Evolutionary conservation across 2,329 filamentous ascomycete genomes (phyloP).

Genomic region (Phialophora chinensis): DNA sequence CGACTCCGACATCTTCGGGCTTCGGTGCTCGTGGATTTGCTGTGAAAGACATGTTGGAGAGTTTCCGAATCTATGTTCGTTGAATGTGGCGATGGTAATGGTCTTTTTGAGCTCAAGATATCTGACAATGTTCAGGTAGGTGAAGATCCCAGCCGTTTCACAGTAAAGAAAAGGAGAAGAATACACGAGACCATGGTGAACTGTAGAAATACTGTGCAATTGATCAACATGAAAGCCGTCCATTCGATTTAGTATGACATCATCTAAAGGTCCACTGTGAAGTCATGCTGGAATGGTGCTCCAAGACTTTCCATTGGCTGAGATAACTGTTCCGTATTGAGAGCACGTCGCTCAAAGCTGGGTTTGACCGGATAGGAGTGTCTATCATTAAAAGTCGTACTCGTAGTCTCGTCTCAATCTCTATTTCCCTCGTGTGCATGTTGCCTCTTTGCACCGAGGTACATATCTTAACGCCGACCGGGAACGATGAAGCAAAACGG

Average conservation of each 20-base stretch:
- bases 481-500: constrained; percentile 1
- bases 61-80: background rate
- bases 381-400: constrained; percentile 16
- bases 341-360: background rate
- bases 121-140: background rate
- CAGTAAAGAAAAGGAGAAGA: constrained; percentile 5
- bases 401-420: constrained; percentile 7
- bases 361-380: background rate
- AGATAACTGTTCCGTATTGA: background rate
- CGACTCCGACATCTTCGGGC: constrained; percentile 58
- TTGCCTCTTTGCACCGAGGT: background rate
- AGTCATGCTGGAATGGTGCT: constrained; percentile 14
- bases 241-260: constrained; percentile 12
- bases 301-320: constrained; percentile 1
- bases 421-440: background rate
- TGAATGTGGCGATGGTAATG: background rate
- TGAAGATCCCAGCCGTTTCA: background rate
- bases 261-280: constrained; percentile 18
- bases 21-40: constrained; percentile 43
- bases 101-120: constrained; percentile 2
- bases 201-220: constrained; percentile 3
- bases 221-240: background rate
- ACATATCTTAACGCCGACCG: background rate
- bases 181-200: constrained; percentile 4
- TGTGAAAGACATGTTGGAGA: constrained; percentile 33